Evolutionary conservation across 345 rosid genomes (phyloP).

Genomic region (Salix viminalis): DNA sequence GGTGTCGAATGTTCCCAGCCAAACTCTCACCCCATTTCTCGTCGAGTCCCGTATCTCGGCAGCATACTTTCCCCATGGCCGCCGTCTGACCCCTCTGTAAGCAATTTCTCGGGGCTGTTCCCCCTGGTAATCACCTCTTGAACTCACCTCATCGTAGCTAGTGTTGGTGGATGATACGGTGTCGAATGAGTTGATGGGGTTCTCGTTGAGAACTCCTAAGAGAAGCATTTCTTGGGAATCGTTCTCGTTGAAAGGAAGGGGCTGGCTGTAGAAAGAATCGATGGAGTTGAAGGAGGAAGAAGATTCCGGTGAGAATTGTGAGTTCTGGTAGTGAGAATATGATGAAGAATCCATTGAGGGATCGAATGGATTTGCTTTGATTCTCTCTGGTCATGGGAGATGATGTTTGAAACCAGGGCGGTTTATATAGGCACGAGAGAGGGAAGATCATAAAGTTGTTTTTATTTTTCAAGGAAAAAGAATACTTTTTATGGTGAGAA

Average conservation of each 20-base stretch:
- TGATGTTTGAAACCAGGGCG: slow-evolving; percentile 1
- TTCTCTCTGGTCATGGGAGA: slow-evolving; percentile 9
- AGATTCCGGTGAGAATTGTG: slow-evolving; percentile 25
- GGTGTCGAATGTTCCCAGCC: slow-evolving; percentile 65
- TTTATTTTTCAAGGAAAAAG: not conserved
- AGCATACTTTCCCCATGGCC: slow-evolving; percentile 70
- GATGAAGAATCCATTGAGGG: slow-evolving; percentile 37
- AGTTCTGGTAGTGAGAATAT: slow-evolving; percentile 24
- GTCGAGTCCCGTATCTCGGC: slow-evolving; percentile 73
- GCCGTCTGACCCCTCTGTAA: slow-evolving; percentile 53
- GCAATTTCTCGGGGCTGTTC: slow-evolving; percentile 16
- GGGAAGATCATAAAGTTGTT: slow-evolving; percentile 8
- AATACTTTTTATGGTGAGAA: too few species aligned
- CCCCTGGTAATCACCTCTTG: slow-evolving; percentile 10
- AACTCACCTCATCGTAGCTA: slow-evolving; percentile 29
- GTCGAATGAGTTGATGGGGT: slow-evolving; percentile 12
- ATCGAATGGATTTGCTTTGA: too few species aligned
- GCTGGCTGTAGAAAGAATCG: slow-evolving; percentile 14
- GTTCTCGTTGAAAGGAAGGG: slow-evolving; percentile 57
- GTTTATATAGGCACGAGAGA: slow-evolving; percentile 17
- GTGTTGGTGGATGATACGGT: not conserved
- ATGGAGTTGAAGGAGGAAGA: slow-evolving; percentile 26
- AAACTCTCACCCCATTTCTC: slow-evolving; percentile 53
- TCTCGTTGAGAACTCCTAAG: slow-evolving; percentile 37
- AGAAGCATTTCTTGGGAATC: slow-evolving; percentile 65